A percentile compares a stretch with the other conserved stretches of the same genome.
phyloP scores from a whole-genome alignment of 169 alveolate species.

The Plasmodium ovale region DNA sequence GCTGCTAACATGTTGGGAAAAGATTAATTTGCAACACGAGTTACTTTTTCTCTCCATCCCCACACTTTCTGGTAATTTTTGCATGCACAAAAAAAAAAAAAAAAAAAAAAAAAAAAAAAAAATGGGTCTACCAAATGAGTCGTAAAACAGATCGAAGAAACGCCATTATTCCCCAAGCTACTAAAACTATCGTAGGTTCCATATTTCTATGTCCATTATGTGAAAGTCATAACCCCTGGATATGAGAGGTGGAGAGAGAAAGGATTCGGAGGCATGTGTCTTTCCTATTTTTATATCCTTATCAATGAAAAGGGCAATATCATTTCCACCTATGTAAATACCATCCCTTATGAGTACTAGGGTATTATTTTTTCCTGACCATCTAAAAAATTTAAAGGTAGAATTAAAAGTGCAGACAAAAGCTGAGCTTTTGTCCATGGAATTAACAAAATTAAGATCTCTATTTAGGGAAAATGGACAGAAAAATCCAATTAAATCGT shows the following conservation, averaged over 20 bases:
- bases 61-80: too few species aligned
- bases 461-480: slow-evolving; percentile 70
- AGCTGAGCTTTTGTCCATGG: slow-evolving; percentile 58
- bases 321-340: slow-evolving; percentile 69
- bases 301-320: slow-evolving; percentile 53
- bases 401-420: slow-evolving; percentile 60
- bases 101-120: too few species aligned
- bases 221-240: slow-evolving; percentile 42
- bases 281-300: slow-evolving; percentile 54
- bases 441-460: slow-evolving; percentile 53
- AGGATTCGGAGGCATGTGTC: slow-evolving; percentile 56
- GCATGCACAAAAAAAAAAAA: too few species aligned
- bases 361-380: slow-evolving; percentile 72
- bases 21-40: too few species aligned
- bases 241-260: slow-evolving; percentile 48
- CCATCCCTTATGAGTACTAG: slow-evolving; percentile 59
- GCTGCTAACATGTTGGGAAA: too few species aligned
- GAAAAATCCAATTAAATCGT: slow-evolving; percentile 62
- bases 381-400: slow-evolving; percentile 46
- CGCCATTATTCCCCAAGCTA: too few species aligned
- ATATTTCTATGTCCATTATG: slow-evolving; percentile 66
- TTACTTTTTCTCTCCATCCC: too few species aligned
- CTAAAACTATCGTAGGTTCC: slow-evolving; percentile 48
- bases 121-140: too few species aligned
- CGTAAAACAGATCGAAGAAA: too few species aligned